Conservation (phyloP, 441 rosid species). For the Hura crepitans region DNA sequence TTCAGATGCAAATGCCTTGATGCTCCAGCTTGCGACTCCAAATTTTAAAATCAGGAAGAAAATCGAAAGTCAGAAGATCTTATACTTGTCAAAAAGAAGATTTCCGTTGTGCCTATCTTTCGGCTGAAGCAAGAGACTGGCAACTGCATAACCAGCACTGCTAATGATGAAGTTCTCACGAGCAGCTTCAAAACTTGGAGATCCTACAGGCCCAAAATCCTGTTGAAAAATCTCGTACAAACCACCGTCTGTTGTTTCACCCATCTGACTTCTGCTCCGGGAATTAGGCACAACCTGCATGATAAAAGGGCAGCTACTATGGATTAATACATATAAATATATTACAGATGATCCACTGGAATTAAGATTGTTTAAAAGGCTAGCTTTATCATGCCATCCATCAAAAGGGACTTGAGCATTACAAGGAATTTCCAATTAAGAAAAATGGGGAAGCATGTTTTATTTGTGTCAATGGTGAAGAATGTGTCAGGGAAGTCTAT, state of each 20-base stretch:
- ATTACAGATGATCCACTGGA: background rate
- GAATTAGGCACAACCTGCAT: slow-evolving; percentile 85
- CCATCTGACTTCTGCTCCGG: slow-evolving; percentile 98
- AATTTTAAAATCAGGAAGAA: slow-evolving; percentile 12
- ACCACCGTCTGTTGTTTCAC: slow-evolving; percentile 98
- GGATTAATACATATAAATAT: background rate
- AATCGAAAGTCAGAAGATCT: slow-evolving; percentile 9
- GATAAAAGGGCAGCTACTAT: background rate
- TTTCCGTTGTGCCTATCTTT: slow-evolving; percentile 99
- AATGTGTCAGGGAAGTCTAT: background rate
- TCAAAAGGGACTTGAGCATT: background rate
- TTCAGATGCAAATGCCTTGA: background rate
- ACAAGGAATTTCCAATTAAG: background rate
- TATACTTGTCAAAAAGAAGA: slow-evolving; percentile 88
- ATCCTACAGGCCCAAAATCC: slow-evolving; percentile 91
- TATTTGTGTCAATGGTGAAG: background rate
- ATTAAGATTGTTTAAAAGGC: background rate
- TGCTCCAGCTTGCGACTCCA: slow-evolving; percentile 1
- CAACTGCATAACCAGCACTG: slow-evolving; percentile 99
- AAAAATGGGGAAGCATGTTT: background rate
- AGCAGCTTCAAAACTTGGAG: slow-evolving; percentile 80
- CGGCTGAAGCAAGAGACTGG: slow-evolving; percentile 92
- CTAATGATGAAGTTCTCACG: slow-evolving; percentile 90
- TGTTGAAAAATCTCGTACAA: slow-evolving; percentile 95
- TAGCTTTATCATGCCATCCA: background rate